phyloP scores from a whole-genome alignment of 1,284 basidiomycete species.

The Malassezia pachydermatis region DNA sequence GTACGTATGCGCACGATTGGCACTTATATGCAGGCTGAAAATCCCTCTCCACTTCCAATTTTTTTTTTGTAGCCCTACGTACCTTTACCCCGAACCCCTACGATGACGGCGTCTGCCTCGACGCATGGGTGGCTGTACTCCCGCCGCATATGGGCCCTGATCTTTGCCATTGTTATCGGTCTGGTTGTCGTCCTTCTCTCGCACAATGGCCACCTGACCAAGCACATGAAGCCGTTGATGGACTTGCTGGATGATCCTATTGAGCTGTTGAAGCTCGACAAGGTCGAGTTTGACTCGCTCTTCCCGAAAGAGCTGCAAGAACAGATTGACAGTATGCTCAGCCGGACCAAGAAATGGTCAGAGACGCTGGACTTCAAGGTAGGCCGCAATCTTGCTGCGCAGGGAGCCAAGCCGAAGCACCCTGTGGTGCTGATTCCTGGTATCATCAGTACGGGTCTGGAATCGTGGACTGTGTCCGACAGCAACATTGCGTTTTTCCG shows the following conservation, averaged over 20 bases:
- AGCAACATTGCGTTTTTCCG: slow-evolving; percentile 33
- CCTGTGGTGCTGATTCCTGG: slow-evolving; percentile 45
- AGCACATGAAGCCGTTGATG: slow-evolving; percentile 24
- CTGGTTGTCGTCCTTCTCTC: background rate
- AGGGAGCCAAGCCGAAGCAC: slow-evolving; percentile 36
- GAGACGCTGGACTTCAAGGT: slow-evolving; percentile 41
- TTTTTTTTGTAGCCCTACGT: background rate
- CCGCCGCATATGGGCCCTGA: background rate
- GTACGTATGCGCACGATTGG: no score
- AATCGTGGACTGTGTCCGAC: slow-evolving; percentile 40
- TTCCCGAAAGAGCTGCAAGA: slow-evolving; percentile 39
- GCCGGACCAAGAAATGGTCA: slow-evolving; percentile 33
- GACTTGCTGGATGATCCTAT: slow-evolving; percentile 37
- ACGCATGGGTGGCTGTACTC: background rate
- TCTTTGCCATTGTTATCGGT: background rate
- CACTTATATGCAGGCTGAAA: no score
- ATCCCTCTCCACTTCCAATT: background rate
- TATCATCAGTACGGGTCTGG: slow-evolving; percentile 44
- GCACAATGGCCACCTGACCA: slow-evolving; percentile 4
- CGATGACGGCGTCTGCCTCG: background rate
- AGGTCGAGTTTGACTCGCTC: slow-evolving; percentile 29
- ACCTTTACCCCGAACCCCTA: no score
- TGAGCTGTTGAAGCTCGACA: slow-evolving; percentile 25
- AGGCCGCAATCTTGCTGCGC: slow-evolving; percentile 23
- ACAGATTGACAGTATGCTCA: slow-evolving; percentile 36